Conservation (phyloP, 73 alveolate genomes). For the Symbiodinium natans region DNA sequence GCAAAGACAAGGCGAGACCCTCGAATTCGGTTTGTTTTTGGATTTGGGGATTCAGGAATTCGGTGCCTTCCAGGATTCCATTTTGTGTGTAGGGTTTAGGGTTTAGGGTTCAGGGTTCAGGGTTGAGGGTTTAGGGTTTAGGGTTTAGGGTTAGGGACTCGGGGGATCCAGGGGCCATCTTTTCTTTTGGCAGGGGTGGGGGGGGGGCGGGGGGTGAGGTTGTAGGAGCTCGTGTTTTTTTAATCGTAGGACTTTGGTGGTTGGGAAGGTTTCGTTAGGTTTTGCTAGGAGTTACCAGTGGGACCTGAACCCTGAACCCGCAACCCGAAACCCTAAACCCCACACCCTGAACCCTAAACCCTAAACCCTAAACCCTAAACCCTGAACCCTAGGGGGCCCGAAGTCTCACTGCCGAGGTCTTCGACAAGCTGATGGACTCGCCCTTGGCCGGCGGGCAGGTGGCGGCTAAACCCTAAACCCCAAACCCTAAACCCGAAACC, state of each 20-base stretch:
- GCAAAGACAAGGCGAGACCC: not conserved
- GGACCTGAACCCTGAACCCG: no score
- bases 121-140: not conserved
- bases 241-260: no score
- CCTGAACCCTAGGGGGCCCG: not conserved
- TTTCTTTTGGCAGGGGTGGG: no score
- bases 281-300: no score
- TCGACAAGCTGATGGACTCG: not conserved
- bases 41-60: not conserved
- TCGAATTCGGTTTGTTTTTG: not conserved
- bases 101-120: not conserved
- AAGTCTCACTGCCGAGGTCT: not conserved
- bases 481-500: no score
- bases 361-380: not conserved
- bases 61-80: no score
- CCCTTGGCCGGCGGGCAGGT: not conserved
- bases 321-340: not conserved
- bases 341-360: not conserved
- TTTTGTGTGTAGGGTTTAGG: not conserved
- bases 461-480: no score
- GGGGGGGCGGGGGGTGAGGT: no score
- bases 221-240: no score
- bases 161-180: no score
- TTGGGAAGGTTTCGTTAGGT: no score
- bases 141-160: not conserved